A percentile compares a stretch with the other conserved stretches of the same genome.
Conservation (phyloP, 306 rosid species). For the Vachellia collinsii region DNA sequence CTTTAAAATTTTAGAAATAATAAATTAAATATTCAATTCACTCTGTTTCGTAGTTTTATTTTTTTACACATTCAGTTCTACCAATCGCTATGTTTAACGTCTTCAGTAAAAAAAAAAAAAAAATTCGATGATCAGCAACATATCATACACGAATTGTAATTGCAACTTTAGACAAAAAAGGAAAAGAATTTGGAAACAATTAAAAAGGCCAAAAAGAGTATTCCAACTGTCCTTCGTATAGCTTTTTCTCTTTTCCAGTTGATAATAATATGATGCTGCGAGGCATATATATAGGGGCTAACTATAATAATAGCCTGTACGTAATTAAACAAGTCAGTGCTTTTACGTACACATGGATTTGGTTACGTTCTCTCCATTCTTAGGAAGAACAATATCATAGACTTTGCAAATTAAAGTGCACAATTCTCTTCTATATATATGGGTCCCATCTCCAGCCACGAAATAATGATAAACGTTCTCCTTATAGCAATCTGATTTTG, state of each 20-base stretch:
- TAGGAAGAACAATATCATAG: constrained; percentile 22
- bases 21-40: too few species aligned
- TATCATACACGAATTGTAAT: neutral
- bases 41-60: neutral
- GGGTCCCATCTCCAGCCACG: constrained; percentile 29
- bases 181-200: neutral
- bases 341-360: constrained; percentile 31
- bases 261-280: constrained; percentile 17
- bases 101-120: neutral
- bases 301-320: constrained; percentile 1
- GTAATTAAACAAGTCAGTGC: constrained; percentile 8
- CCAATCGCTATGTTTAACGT: neutral
- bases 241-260: constrained; percentile 27
- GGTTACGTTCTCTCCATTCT: constrained; percentile 2
- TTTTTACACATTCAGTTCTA: too few species aligned
- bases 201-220: constrained; percentile 19
- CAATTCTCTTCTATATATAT: neutral
- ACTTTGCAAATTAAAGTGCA: constrained; percentile 14
- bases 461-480: constrained; percentile 27
- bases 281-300: neutral
- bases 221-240: neutral
- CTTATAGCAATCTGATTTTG: neutral
- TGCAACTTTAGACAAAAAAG: neutral
- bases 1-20: neutral
- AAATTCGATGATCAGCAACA: neutral